phyloP scores from a whole-genome alignment of 2,329 filamentous ascomycete species.

The Trichophyton verrucosum region DNA sequence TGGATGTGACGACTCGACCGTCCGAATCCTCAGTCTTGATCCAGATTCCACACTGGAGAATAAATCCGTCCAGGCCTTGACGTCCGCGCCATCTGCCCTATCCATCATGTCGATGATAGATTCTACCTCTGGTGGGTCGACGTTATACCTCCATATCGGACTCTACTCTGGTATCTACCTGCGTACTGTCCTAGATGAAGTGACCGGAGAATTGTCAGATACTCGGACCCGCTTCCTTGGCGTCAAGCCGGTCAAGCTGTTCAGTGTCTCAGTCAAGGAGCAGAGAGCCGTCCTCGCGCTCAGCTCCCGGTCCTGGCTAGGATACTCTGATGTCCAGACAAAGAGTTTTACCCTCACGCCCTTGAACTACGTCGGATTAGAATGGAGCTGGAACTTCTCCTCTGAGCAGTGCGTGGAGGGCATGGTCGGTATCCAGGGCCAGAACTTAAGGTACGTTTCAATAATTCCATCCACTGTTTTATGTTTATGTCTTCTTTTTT shows the following conservation, averaged over 20 bases:
- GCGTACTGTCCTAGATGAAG: constrained; percentile 83
- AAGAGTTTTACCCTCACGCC: constrained; percentile 87
- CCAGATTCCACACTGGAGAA: constrained; percentile 83
- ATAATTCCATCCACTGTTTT: constrained; percentile 9
- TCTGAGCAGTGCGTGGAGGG: constrained; percentile 89
- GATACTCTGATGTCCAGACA: constrained; percentile 78
- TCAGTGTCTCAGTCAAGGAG: constrained; percentile 76
- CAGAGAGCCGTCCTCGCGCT: constrained; percentile 77
- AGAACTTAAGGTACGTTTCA: constrained; percentile 62
- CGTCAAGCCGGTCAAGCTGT: constrained; percentile 77
- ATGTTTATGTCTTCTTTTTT: constrained; percentile 2
- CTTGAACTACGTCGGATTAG: constrained; percentile 72
- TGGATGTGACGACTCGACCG: constrained; percentile 91
- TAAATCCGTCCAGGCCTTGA: constrained; percentile 87
- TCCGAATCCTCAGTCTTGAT: constrained; percentile 80
- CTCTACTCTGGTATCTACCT: constrained; percentile 93
- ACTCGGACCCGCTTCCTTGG: constrained; percentile 91
- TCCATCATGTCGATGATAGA: constrained; percentile 94
- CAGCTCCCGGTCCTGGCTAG: constrained; percentile 90
- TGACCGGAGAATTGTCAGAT: constrained; percentile 89
- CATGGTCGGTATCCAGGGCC: constrained; percentile 84
- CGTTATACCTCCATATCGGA: constrained; percentile 89
- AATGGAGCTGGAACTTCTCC: constrained; percentile 94
- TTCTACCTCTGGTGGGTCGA: constrained; percentile 75
- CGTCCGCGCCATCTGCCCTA: constrained; percentile 75